phyloP scores from a whole-genome alignment of 371 early-diverging fungal genomes.

The Mortierella polycephala region DNA sequence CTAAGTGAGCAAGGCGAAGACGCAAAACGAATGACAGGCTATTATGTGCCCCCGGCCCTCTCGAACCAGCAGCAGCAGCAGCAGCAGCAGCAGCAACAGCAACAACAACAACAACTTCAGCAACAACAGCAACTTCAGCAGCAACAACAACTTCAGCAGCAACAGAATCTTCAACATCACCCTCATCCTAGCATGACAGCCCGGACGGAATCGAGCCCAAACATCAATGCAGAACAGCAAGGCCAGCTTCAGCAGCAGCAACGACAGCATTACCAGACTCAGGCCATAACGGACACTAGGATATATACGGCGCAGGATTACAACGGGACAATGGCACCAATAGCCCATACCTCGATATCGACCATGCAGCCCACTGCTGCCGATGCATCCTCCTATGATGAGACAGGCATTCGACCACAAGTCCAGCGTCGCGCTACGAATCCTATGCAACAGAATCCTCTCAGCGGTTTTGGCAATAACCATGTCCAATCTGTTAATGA shows the following conservation, averaged over 20 bases:
- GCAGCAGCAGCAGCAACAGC: constrained; percentile 7
- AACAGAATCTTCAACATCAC: constrained; percentile 3
- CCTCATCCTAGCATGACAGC: constrained; percentile 23
- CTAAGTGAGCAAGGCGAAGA: constrained; percentile 7
- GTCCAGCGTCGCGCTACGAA: too few species aligned
- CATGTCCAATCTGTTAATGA: too few species aligned
- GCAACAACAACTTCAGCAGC: background rate
- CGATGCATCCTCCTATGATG: background rate
- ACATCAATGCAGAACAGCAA: constrained; percentile 3
- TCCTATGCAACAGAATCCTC: too few species aligned
- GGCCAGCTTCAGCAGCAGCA: constrained; percentile 17
- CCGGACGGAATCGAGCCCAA: constrained; percentile 1
- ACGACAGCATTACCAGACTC: constrained; percentile 7
- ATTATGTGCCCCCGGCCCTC: too few species aligned
- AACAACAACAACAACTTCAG: constrained; percentile 3
- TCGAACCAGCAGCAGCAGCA: constrained; percentile 9
- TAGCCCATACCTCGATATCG: constrained; percentile 4
- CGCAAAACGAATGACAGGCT: background rate
- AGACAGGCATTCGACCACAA: too few species aligned
- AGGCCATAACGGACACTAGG: background rate
- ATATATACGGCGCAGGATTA: constrained; percentile 13
- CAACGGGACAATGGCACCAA: constrained; percentile 9
- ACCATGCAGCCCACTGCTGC: background rate
- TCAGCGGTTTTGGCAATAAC: too few species aligned
- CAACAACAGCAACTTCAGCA: constrained; percentile 18